Evolutionary conservation across 768 basidiomycete species (phyloP).

Genomic region (Lentinula guzmanii): DNA sequence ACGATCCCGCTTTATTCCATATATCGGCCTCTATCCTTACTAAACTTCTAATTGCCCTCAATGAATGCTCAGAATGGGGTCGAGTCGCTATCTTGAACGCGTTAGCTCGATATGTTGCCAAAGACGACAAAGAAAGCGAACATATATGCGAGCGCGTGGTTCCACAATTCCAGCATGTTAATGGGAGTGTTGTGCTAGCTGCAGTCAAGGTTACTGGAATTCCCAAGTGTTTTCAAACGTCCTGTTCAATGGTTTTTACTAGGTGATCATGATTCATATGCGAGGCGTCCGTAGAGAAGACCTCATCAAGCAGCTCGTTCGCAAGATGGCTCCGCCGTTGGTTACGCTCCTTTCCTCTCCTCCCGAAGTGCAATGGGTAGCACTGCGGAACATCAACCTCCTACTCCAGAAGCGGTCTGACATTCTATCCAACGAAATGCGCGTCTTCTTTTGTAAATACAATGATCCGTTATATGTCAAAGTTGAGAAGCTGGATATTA

Average conservation of each 20-base stretch:
- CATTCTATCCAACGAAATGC: slow-evolving; percentile 91
- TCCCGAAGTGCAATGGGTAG: slow-evolving; percentile 98
- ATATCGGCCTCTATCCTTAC: slow-evolving; percentile 81
- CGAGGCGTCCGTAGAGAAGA: slow-evolving; percentile 77
- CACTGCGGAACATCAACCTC: slow-evolving; percentile 93
- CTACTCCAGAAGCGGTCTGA: slow-evolving; percentile 91
- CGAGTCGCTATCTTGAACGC: slow-evolving; percentile 90
- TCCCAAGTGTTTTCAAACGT: neutral
- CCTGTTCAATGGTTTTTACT: neutral
- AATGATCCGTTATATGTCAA: slow-evolving; percentile 99
- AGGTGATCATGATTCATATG: slow-evolving; percentile 99
- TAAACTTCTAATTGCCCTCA: slow-evolving; percentile 90
- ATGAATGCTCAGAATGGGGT: slow-evolving; percentile 99
- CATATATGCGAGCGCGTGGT: slow-evolving; percentile 98
- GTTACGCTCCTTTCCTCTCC: slow-evolving; percentile 95
- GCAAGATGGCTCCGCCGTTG: slow-evolving; percentile 96
- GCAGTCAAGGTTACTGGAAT: slow-evolving; percentile 73
- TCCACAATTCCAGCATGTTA: slow-evolving; percentile 97
- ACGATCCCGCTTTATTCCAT: slow-evolving; percentile 65
- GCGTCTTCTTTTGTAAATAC: slow-evolving; percentile 99
- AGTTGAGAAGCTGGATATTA: slow-evolving; percentile 96
- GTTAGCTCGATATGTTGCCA: slow-evolving; percentile 73
- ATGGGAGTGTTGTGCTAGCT: slow-evolving; percentile 93
- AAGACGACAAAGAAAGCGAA: slow-evolving; percentile 92
- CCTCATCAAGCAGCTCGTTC: slow-evolving; percentile 74